Evolutionary conservation across 2,329 filamentous ascomycete genomes (phyloP).

Genomic region (Pseudogymnoascus sp.): DNA sequence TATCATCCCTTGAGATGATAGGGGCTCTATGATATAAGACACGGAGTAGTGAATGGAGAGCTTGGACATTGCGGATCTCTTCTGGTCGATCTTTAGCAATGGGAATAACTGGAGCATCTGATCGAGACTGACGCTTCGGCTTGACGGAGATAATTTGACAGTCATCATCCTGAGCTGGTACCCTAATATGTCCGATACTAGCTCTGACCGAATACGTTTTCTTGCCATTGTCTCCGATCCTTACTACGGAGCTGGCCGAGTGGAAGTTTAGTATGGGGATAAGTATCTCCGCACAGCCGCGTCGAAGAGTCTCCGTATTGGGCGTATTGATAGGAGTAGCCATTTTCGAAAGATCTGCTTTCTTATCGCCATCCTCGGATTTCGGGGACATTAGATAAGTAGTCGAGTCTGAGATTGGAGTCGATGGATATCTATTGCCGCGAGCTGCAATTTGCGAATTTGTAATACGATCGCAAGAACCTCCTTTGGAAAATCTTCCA

Average conservation of each 20-base stretch:
- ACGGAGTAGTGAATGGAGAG: slow-evolving; percentile 19
- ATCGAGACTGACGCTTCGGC: not conserved
- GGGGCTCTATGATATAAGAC: slow-evolving; percentile 14
- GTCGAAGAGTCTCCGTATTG: not conserved
- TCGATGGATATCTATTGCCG: no score
- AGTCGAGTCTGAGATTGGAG: no score
- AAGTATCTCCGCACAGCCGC: not conserved
- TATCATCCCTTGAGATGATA: slow-evolving; percentile 13
- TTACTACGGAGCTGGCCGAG: not conserved
- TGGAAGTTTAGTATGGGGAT: not conserved
- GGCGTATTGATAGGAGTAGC: not conserved
- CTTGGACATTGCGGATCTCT: not conserved
- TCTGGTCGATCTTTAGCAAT: not conserved
- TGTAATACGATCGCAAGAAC: no score
- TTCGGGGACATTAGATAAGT: not conserved
- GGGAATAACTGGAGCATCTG: not conserved
- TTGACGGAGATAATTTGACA: not conserved
- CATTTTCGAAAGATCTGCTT: no score
- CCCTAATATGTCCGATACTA: not conserved
- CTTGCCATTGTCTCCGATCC: not conserved
- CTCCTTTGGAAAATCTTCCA: no score
- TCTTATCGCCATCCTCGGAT: not conserved
- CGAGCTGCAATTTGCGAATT: no score
- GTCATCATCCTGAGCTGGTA: not conserved
- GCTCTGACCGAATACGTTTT: not conserved